Evolutionary conservation across 116 monocot species (phyloP).

Genomic region (Posidonia oceanica): DNA sequence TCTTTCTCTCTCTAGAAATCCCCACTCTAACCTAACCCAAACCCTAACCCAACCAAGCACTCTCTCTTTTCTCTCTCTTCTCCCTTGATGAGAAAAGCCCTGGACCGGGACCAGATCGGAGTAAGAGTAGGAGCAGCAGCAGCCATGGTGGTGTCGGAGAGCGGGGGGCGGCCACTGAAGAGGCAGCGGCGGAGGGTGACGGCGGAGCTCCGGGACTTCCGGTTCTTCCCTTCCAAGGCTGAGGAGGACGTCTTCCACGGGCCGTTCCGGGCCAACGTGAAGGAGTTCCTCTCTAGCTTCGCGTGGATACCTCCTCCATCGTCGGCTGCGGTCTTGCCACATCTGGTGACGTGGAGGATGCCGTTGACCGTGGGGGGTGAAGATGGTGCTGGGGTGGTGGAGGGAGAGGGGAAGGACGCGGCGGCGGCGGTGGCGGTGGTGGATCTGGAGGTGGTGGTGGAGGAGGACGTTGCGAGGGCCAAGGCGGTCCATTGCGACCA

Average conservation of each 20-base stretch:
- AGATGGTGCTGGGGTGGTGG: conserved; percentile 33
- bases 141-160: conserved; percentile 52
- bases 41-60: conserved; percentile 19
- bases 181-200: conserved; percentile 29
- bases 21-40: background rate
- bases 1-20: conserved; percentile 3
- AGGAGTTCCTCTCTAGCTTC: conserved; percentile 36
- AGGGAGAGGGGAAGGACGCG: conserved; percentile 60
- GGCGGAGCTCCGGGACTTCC: conserved; percentile 59
- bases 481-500: conserved; percentile 83
- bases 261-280: conserved; percentile 56
- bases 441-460: conserved; percentile 71
- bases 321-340: background rate
- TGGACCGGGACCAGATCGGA: conserved; percentile 9
- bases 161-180: conserved; percentile 44
- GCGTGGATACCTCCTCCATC: conserved; percentile 40
- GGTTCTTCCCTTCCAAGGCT: conserved; percentile 21
- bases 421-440: conserved; percentile 14
- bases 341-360: conserved; percentile 35
- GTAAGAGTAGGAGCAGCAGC: background rate
- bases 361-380: conserved; percentile 30
- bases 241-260: conserved; percentile 21
- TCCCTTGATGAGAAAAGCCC: background rate
- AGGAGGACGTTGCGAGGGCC: conserved; percentile 69
- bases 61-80: background rate